Evolutionary conservation across 164 flowering plant genomes (phyloP), one percentile per base, ranked within the genome.

Genomic region (Malania oleifera): DNA sequence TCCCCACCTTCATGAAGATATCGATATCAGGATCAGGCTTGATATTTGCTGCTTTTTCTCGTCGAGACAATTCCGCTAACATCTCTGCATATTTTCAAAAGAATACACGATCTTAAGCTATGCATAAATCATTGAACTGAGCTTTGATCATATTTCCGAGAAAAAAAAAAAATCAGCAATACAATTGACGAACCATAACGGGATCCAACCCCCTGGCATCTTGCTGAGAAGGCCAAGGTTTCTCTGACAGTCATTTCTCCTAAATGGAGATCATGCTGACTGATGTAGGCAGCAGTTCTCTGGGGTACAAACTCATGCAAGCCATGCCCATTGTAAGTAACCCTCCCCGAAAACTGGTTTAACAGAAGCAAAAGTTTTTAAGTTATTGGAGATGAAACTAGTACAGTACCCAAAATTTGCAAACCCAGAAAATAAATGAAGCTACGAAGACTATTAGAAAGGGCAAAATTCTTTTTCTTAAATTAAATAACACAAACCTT

Each of bases 21-120:
- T 80, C 87, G 31, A 82, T 26, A 63, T 82, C 82, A 38, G 80
- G 84, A 71, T 82, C 81, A 15, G 87, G 84, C 54, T 72, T 78
- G 23, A 82, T 78, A 45, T 70, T 74, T 24, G 80, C 75, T 17
- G 58, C 76, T 60, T 76, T 77, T 63, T 80, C 87, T 60, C 82
- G 73, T 56, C 83, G 77, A 25, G 76, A 60, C 49, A 81, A 40
- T 60, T 81, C 85, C 1, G 71, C 52, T 28, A 81, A 52, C 80
- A 76, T 74, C 15, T 81, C 83, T 81, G 70, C 51, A 61, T 43
- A 37, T 39, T 28, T 9, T 13, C 17, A 17, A 6, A 47, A 45
- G 5, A 53, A 46, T 0, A 52, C 37, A 1, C 20, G 29, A 40
- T 0, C 13, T 15, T 40, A 40, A 0, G 17, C 44, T 12, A 8